These are phyloP conservation scores for Chaetothyriales sp. DNA, from an alignment of 2,329 filamentous ascomycete genomes.

Conservation along the genomic window DNA sequence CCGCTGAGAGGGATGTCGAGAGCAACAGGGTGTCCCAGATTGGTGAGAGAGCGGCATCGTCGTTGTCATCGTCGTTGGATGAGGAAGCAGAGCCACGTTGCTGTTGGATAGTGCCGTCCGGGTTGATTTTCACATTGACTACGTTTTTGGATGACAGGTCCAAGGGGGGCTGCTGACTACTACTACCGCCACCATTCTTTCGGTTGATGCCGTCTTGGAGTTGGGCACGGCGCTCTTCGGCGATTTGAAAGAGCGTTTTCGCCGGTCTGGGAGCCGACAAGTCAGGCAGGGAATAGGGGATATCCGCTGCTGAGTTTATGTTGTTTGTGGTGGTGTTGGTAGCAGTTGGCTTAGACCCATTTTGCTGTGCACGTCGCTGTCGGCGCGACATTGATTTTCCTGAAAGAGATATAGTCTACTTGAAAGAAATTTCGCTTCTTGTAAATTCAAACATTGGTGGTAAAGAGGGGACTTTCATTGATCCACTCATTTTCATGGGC, in stretches of 20 bases:
- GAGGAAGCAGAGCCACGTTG: not conserved
- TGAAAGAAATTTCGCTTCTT: too few species aligned
- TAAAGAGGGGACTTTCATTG: too few species aligned
- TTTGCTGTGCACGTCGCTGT: conserved; percentile 13
- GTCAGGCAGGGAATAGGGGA: conserved; percentile 9
- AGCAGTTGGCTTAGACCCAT: not conserved
- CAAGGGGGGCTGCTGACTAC: not conserved
- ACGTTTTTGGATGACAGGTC: conserved; percentile 9
- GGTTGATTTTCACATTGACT: conserved; percentile 14
- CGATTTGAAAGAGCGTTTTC: conserved; percentile 33
- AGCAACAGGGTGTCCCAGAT: conserved; percentile 32
- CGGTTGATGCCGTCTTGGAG: conserved; percentile 9
- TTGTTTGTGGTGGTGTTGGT: not conserved
- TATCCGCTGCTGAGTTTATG: conserved; percentile 10
- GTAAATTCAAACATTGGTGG: too few species aligned
- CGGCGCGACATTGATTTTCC: conserved; percentile 4
- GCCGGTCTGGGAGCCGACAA: conserved; percentile 9
- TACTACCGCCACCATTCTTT: not conserved
- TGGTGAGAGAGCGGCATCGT: conserved; percentile 16
- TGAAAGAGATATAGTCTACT: not conserved
- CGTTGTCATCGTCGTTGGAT: not conserved
- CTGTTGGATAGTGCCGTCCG: conserved; percentile 3
- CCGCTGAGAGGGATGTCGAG: conserved; percentile 28
- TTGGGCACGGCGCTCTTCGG: conserved; percentile 29
- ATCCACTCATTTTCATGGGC: too few species aligned